Percentiles rank a stretch among this genome's conserved stretches.
Conservation (phyloP, 2,329 filamentous ascomycete species). For the Juglanconis sp. region DNA sequence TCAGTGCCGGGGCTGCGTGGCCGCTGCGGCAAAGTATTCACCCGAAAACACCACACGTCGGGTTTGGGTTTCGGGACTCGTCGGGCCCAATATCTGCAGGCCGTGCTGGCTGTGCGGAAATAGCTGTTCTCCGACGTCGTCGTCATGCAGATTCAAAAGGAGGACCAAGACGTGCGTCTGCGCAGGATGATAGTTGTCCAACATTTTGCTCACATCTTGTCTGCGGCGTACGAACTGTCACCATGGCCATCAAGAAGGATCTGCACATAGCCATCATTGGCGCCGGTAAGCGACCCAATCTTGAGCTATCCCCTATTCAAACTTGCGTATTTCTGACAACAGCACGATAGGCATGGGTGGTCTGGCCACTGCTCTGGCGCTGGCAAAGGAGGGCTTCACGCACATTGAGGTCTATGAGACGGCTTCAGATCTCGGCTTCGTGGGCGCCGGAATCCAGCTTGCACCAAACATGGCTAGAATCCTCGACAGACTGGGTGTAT, state of each 20-base stretch:
- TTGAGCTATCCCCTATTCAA: too few relatives aligned
- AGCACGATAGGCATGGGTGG: constrained; percentile 70
- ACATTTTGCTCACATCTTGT: neutral
- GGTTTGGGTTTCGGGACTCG: neutral
- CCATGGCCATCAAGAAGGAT: constrained; percentile 20
- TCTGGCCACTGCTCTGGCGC: constrained; percentile 65
- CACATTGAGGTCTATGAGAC: constrained; percentile 72
- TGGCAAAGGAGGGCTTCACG: constrained; percentile 73
- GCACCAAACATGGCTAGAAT: constrained; percentile 80
- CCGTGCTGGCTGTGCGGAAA: neutral
- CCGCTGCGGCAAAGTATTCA: neutral
- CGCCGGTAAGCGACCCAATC: constrained; percentile 23
- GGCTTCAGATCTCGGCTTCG: constrained; percentile 72
- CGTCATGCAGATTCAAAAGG: neutral
- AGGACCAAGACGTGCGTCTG: neutral
- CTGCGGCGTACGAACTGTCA: neutral
- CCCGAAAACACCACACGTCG: neutral
- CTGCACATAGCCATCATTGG: constrained; percentile 32
- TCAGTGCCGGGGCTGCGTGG: too few relatives aligned
- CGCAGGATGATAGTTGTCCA: neutral
- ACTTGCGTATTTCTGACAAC: neutral
- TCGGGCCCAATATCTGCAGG: constrained; percentile 7
- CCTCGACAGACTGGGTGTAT: constrained; percentile 45
- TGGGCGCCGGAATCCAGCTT: constrained; percentile 81
- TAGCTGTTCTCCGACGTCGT: neutral